Evolutionary conservation across 2,329 filamentous ascomycete species (phyloP).

Genomic region (Apiospora arundinis): DNA sequence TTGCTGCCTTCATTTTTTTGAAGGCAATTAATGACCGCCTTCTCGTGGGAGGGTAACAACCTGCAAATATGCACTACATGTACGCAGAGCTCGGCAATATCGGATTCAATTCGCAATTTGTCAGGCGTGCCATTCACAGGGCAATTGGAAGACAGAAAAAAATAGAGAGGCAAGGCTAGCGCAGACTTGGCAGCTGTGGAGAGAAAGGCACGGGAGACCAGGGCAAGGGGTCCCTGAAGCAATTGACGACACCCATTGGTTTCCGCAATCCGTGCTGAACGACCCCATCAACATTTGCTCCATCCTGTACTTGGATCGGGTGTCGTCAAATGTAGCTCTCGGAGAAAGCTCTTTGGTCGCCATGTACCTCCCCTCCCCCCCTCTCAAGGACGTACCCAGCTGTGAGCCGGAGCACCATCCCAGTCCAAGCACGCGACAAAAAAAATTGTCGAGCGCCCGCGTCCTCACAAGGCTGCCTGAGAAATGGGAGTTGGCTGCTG

Average conservation of each 20-base stretch:
- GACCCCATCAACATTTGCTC: too few species aligned
- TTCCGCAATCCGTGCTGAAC: background rate
- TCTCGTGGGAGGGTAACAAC: background rate
- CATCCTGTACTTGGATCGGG: background rate
- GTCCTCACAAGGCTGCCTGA: too few species aligned
- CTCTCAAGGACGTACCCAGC: too few species aligned
- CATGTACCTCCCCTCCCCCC: background rate
- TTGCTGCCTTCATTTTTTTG: background rate
- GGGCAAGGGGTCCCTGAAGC: background rate
- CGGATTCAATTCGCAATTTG: constrained; percentile 1
- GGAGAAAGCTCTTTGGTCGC: background rate
- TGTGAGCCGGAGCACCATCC: background rate
- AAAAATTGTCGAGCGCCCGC: too few species aligned
- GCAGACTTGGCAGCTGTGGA: background rate
- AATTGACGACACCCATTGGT: constrained; percentile 6
- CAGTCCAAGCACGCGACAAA: too few species aligned
- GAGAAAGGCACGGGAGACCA: background rate
- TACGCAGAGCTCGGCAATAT: background rate
- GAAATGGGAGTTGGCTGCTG: too few species aligned
- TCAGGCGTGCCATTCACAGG: background rate
- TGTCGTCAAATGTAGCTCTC: background rate
- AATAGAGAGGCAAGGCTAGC: background rate
- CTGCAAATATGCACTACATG: background rate
- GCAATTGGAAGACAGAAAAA: background rate
- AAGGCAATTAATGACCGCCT: background rate